Percentiles rank a stretch among this genome's conserved stretches.
Conservation (phyloP, 768 basidiomycete genomes). For the Suillus cothurnatus region DNA sequence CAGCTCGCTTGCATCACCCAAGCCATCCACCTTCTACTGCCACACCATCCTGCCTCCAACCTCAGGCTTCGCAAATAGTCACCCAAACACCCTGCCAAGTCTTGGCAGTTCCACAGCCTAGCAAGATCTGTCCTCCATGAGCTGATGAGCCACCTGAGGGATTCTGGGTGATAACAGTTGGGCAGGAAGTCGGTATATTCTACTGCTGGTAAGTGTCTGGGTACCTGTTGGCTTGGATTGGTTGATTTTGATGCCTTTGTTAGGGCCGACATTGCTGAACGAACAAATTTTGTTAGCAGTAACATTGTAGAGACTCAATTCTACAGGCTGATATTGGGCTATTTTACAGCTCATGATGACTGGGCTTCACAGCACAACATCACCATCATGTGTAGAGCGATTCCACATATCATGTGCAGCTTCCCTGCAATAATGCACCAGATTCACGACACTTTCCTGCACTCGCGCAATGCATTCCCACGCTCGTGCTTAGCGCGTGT, state of each 20-base stretch:
- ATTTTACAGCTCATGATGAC: too few relatives aligned
- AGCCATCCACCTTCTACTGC: not conserved
- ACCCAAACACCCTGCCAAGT: not conserved
- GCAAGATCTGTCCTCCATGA: not conserved
- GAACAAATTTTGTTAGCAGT: not conserved
- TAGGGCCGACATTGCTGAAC: not conserved
- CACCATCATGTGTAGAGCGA: too few relatives aligned
- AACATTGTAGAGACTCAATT: too few relatives aligned
- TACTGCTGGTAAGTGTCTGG: not conserved
- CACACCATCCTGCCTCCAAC: not conserved
- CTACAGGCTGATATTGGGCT: too few relatives aligned
- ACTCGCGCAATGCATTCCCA: too few relatives aligned
- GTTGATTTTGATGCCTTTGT: not conserved
- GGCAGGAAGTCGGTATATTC: constrained; percentile 2
- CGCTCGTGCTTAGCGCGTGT: too few relatives aligned
- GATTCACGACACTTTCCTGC: too few relatives aligned
- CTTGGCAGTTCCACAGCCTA: not conserved
- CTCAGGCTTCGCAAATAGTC: not conserved
- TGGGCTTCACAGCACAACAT: too few relatives aligned
- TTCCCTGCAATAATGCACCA: too few relatives aligned
- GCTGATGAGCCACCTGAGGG: not conserved
- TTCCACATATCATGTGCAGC: too few relatives aligned
- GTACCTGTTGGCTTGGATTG: not conserved
- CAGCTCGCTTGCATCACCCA: not conserved
- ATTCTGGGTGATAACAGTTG: constrained; percentile 1